These are phyloP conservation scores for Carex arenaria DNA, from an alignment of 202 grass and related monocot genomes.

Conservation along the genomic window DNA sequence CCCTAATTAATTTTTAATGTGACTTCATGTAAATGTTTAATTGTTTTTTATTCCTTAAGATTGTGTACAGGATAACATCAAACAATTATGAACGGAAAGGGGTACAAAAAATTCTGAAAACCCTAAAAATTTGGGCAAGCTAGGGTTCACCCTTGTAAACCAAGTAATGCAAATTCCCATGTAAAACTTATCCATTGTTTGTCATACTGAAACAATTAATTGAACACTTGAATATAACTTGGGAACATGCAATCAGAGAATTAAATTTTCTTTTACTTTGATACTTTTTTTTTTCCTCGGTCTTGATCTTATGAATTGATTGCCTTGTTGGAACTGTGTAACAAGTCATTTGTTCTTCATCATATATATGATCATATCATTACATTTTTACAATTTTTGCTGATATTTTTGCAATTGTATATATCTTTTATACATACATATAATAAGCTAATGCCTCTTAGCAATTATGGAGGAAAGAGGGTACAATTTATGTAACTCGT, in stretches of 20 bases:
- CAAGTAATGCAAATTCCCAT: not conserved
- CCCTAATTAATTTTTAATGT: not conserved
- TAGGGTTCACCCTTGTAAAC: not conserved
- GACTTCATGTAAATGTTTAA: not conserved
- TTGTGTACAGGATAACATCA: not conserved
- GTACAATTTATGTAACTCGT: not conserved
- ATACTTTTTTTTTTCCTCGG: not conserved
- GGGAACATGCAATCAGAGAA: not conserved
- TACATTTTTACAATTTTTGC: not conserved
- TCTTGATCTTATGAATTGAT: not conserved
- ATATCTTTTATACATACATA: too few species aligned
- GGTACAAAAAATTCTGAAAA: not conserved
- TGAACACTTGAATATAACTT: not conserved
- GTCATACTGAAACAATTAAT: not conserved
- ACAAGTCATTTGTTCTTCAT: too few species aligned
- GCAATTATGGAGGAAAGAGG: too few species aligned
- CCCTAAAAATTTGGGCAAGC: not conserved
- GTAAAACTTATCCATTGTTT: not conserved
- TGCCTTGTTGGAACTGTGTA: not conserved
- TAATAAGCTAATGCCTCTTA: not conserved
- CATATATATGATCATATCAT: not conserved
- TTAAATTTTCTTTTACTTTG: not conserved
- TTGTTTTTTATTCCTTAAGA: not conserved
- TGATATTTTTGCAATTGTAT: not conserved
- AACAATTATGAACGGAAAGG: not conserved